Base-by-base conservation (phyloP, 306 rosid species). In the Echinosophora koreensis region DNA sequence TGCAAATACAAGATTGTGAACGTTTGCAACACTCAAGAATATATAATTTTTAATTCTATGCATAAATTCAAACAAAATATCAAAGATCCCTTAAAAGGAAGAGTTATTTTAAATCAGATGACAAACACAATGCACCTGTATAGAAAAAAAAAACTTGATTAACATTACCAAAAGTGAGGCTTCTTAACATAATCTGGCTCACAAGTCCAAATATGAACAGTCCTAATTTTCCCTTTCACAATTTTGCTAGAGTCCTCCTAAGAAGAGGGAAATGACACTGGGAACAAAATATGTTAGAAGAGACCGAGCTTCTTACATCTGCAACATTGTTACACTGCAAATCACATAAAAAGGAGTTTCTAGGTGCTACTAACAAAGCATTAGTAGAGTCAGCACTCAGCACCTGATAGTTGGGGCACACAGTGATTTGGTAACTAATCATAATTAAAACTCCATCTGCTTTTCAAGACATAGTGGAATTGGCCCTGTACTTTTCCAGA, bases 401-500 rank as follows among this genome's bases (percentile, higher is more conserved):
- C 61, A 50, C 27, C 10, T 50, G 58, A 55, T 42, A 47, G 52
- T 22, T 39, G 41, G 28, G 5, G 10, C 2, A 2, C 32, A 30
- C 32, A 30, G 32, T 30, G 32, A 30, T 30, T 30, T 30, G 32
- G 32, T 30, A 30, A 61, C 44, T 52, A 73, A 69, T 62, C 1
- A 81, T 34, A 62, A 22, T 22, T 22, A 22, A 22, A 81, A 81
- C 46, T 15, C n/a, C 58, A 58, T 66, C 74, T 38, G 38, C 83
- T 77, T 72, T 72, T 35, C 16, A 39, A 44, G 65, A 58, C 80
- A 56, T 69, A 17, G 52, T 56, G 55, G 32, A 74, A 71, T 37
- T 72, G 55, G 6, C 74, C 66, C 55, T 74, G 13, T 49, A 69
- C 80, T 76, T 81, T 78, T 61, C 37, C 44, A 81, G 80, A 76